phyloP scores from a whole-genome alignment of 192 early-diverging fungal species.

The Linnemannia elongata region DNA sequence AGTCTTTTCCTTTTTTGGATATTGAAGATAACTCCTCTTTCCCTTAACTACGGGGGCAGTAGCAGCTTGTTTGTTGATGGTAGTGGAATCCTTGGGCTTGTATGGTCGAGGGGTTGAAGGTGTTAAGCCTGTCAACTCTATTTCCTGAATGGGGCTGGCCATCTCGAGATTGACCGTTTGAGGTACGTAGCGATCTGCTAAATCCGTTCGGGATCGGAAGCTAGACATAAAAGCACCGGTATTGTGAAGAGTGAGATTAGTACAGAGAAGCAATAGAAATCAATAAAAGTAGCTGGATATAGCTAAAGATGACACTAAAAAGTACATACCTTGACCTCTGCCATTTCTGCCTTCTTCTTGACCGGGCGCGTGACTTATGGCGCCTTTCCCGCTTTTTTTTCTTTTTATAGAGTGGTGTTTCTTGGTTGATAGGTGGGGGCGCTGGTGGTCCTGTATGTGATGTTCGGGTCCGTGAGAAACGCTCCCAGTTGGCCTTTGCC shows the following conservation, averaged over 20 bases:
- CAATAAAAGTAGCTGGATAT: not conserved
- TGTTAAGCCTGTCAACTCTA: not conserved
- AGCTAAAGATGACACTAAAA: not conserved
- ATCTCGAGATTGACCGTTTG: not conserved
- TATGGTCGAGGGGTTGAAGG: not conserved
- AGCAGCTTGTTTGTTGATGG: not conserved
- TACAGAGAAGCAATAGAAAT: not conserved
- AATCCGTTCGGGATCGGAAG: conserved; percentile 5
- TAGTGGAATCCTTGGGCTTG: not conserved
- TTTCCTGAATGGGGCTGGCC: not conserved
- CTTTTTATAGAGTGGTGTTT: not conserved
- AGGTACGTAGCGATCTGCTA: not conserved
- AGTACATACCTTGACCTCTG: not conserved
- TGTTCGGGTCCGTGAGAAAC: not conserved
- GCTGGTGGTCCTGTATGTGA: not conserved
- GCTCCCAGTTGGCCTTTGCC: not conserved
- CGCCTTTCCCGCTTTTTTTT: not conserved
- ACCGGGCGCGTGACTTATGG: not conserved
- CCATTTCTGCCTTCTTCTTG: conserved; percentile 8
- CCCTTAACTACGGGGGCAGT: not conserved
- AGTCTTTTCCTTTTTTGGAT: not conserved
- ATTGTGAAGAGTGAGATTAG: not conserved
- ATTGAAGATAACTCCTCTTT: not conserved
- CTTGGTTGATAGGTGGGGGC: not conserved
- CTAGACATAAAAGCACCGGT: not conserved